Evolutionary conservation across 2,329 filamentous ascomycete species (phyloP).

Genomic region (Aspergillus candidus): DNA sequence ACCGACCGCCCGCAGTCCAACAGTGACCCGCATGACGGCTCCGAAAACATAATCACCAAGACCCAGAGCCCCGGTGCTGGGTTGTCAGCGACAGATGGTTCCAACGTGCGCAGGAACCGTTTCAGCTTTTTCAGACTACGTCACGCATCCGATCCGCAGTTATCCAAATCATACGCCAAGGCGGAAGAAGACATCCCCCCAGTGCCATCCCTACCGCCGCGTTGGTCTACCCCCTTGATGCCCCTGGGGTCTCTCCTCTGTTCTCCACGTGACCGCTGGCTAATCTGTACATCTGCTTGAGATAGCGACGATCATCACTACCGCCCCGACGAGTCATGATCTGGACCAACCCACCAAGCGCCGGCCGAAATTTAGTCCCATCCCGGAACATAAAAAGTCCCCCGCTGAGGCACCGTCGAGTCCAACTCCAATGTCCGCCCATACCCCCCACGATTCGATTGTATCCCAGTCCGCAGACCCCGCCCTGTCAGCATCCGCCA

Average conservation of each 20-base stretch:
- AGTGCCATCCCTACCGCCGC: constrained; percentile 34
- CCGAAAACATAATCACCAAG: constrained; percentile 12
- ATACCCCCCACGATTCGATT: constrained; percentile 22
- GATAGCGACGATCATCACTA: constrained; percentile 75
- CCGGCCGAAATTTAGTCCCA: constrained; percentile 37
- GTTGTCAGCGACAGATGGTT: constrained; percentile 15
- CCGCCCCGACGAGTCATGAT: constrained; percentile 69
- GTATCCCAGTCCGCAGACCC: constrained; percentile 25
- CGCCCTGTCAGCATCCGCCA: constrained; percentile 35
- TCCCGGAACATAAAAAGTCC: constrained; percentile 28
- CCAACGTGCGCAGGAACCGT: constrained; percentile 37
- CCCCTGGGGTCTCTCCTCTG: not conserved
- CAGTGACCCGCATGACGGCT: constrained; percentile 7
- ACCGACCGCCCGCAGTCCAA: constrained; percentile 9
- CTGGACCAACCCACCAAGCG: constrained; percentile 41
- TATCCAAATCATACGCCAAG: constrained; percentile 67
- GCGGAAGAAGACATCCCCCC: constrained; percentile 50
- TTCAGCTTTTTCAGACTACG: constrained; percentile 73
- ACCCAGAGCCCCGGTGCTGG: constrained; percentile 12
- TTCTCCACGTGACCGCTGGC: constrained; percentile 11
- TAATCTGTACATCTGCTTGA: constrained; percentile 16
- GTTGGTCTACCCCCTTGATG: constrained; percentile 22
- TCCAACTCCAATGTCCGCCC: constrained; percentile 13
- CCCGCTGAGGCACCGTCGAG: constrained; percentile 23
- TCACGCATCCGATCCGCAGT: constrained; percentile 87